These are phyloP conservation scores for Candida glaebosa DNA, from an alignment of 805 yeast species.

Conservation along the genomic window DNA sequence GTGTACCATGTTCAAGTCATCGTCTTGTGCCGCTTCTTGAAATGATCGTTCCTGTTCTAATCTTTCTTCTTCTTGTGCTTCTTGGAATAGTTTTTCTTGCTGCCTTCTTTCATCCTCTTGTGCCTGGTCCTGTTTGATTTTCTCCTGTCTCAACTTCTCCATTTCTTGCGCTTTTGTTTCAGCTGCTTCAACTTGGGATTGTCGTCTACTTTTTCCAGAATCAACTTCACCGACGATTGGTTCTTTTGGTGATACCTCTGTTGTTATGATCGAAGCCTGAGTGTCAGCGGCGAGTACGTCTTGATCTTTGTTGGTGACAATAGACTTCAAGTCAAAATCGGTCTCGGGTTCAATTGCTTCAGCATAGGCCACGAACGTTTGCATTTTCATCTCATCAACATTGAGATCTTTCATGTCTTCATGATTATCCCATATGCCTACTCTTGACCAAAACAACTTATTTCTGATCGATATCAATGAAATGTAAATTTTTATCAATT, in stretches of 20 bases:
- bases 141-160: not conserved
- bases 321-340: not conserved
- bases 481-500: conserved; percentile 50
- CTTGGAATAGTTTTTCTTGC: not conserved
- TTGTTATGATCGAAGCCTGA: not conserved
- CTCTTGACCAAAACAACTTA: conserved; percentile 77
- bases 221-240: not conserved
- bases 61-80: not conserved
- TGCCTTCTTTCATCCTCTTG: not conserved
- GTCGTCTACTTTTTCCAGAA: not conserved
- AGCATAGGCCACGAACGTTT: conserved; percentile 13
- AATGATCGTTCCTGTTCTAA: not conserved
- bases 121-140: not conserved
- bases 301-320: not conserved
- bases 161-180: not conserved
- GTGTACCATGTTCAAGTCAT: too few species aligned
- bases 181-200: conserved; percentile 1
- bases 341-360: not conserved
- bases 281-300: not conserved
- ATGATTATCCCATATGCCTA: conserved; percentile 71
- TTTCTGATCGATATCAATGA: conserved; percentile 52
- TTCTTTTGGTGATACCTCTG: not conserved
- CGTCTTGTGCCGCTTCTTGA: not conserved
- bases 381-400: conserved; percentile 21
- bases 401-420: conserved; percentile 29